Evolutionary conservation across 1,284 basidiomycete genomes (phyloP), one percentile per base, ranked within the genome.

Genomic region (Ganoderma lucidum): DNA sequence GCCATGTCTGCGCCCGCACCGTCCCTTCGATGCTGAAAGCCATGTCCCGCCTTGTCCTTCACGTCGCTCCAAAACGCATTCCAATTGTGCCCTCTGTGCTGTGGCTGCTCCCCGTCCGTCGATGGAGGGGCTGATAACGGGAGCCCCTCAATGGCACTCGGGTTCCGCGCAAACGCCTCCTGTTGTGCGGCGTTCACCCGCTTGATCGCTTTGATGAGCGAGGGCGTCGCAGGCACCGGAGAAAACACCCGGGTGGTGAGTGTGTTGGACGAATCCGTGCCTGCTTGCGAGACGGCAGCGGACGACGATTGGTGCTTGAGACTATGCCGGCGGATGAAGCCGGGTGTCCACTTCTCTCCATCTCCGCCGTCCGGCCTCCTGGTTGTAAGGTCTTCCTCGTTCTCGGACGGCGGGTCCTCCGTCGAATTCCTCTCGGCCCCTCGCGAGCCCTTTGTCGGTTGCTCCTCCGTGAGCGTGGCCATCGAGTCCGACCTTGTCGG

Each of bases 181-280:
- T 80, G 81, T 72, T 90, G 88, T 1, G 89, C 89, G 17, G 81
- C 78, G 6, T 83, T 81, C 63, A 91, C 83, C 45, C 89, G 83
- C 72, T 89, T 86, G 30, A 90, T 78, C 1, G 88, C 89, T 58
- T 83, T 83, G 67, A 90, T 85, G 28, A 90, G 81, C 1, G 89
- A 90, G 0, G 89, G 88, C 2, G 90, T 90, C 32, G 87, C 85
- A 2, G 88, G 87, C 0, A 90, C 85, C 1, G 87, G 78, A 2
- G 80, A 79, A 15, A 78, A 73, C 41, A 79, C 63, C 6, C 75
- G n/a, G 72, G 67, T 32, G 66, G 59, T 72, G 39, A 67, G 68
- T 19, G 70, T 65, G 39, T 59, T 44, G 32, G 69, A 72, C 10
- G 69, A 66, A 60, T 55, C 56, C 30, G 69, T 66, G 61, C 69